Evolutionary conservation across 2,329 filamentous ascomycete genomes (phyloP), one percentile per base, ranked within the genome.

Genomic region (Fusarium avenaceum): DNA sequence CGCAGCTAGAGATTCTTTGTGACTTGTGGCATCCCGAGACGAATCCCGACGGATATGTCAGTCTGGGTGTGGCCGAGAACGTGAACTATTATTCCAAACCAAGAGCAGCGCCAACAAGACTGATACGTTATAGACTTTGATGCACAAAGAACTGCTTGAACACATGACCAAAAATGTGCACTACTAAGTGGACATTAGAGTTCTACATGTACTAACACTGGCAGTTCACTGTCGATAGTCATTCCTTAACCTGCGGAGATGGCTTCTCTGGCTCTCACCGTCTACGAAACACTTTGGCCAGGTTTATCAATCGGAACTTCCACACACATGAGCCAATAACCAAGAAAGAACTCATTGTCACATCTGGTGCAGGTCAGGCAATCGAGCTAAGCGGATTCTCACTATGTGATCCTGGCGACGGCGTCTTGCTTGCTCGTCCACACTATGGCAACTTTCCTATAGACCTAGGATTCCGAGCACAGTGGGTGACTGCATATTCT

Each of bases 211-310:
- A 5, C 8, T 45, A 9, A 40, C 15, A 1, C 4, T 2, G 14
- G 0, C 10, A 57, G 56, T 42, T 59, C 10, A 30, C 9, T 3
- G 2, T 59, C 6, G 20, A 42, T n/a, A 50, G 57, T 2, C 57
- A 59, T 10, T 32, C 22, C 3, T 0, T 59, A 3, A 58, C 35
- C 4, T 46, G 33, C 1, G 53, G 53, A 2, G 35, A 59, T 1
- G 53, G 57, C 1, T 59, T 59, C 19, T 35, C 35, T 0, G 57
- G 53, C 3, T 58, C 57, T 0, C 53, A 59, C 20, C 19, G 28
- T 5, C 14, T 42, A 2, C 28, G 28, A 30, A 30, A 30, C 43
- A 48, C 20, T 1, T 26, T 59, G 3, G 28, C 43, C 1, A 33
- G 30, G 35, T 59, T 59, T 4, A 24, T 59, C 17, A 50, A 38